Evolutionary conservation across 257 asterid genomes (phyloP), one percentile per base, ranked within the genome.

Genomic region (Mitragyna speciosa): DNA sequence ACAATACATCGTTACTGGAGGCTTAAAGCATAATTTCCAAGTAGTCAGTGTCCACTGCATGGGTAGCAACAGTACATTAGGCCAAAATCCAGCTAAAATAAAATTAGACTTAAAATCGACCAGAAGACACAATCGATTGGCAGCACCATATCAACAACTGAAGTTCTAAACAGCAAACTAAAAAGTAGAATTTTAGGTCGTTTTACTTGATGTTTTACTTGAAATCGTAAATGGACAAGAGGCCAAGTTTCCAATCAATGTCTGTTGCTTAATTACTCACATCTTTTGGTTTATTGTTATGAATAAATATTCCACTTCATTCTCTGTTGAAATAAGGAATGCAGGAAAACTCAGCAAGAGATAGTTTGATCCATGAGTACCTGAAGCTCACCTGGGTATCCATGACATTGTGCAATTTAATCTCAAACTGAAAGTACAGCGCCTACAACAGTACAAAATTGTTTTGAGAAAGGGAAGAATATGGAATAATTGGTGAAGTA

Each of bases 331-430:
- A 74, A 45, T 22, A 30, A 54, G 1, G 43, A 8, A 17, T 5
- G 19, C 51, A 31, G 56, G 4, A 54, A 33, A 74, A 74, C 4
- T 31, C 49, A 8, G 68, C 26, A 39, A 54, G 39, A 33, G 68
- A 74, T 31, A 39, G 52, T 33, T 12, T 30, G 12, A 20, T 47
- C 56, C 19, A 8, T 26, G 20, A 31, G 31, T 52, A 28, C 77
- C 30, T 73, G 48, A 31, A 30, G 20, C 67, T 52, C 47, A 79
- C 82, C 71, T 79, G 71, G 48, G 56, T 79, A 63, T 79, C 83
- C 43, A 79, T 49, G 14, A 79, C 83, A 79, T 79, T 72, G 52
- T 61, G 78, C 82, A 72, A 72, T 74, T 63, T 79, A 67, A 72
- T 63, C 11, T 45, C 72, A 72, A 54, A 72, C 76, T 78, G 81